Base-by-base conservation (phyloP, 352 stramenopile genomes). In the Vaucheria bursata region DNA sequence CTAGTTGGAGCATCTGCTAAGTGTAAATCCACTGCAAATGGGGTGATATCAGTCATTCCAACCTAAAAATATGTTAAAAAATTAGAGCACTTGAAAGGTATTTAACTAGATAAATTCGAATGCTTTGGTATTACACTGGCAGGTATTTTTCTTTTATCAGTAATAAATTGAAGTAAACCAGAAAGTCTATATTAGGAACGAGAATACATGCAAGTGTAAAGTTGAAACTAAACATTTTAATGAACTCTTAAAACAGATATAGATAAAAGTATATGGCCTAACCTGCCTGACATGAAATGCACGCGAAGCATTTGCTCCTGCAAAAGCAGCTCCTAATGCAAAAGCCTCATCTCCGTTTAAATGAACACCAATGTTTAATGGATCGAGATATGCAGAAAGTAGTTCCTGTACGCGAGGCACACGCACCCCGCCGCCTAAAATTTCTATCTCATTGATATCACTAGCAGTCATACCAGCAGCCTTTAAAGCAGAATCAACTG, bases 341-440 rank as follows among this genome's bases (percentile, higher is more conserved):
- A 35, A 18, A n/a, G 32, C 37, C 49, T 99, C 95, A 85, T 99
- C 96, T 66, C 93, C 95, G 86, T 99, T 98, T 64, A 99, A 88
- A 87, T 98, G 96, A 74, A 95, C 91, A 33, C 94, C 91, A 31
- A 98, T 87, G 79, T 97, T 91, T 76, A 82, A 74, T 38, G 76
- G 76, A 50, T 79, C 50, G 5, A 50, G 39, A 50, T 50, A 12
- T 50, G 5, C 39, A 12, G 5, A 12, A 5, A 50, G 59, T 38
- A 69, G 59, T 29, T 69, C 59, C 59, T 69, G 59, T 29, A 69
- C 59, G 4, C 69, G 72, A 4, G 77, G 77, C 34, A 82, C 74
- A 49, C 96, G 91, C 79, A 98, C 95, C 33, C 91, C 93, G 35
- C 96, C 96, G 73, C 95, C 96, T 84, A 99, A 92, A 79, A 99